Percentiles rank a stretch among this genome's conserved stretches.
phyloP scores from a whole-genome alignment of 306 rosid genomes.

The Ormosia emarginata region DNA sequence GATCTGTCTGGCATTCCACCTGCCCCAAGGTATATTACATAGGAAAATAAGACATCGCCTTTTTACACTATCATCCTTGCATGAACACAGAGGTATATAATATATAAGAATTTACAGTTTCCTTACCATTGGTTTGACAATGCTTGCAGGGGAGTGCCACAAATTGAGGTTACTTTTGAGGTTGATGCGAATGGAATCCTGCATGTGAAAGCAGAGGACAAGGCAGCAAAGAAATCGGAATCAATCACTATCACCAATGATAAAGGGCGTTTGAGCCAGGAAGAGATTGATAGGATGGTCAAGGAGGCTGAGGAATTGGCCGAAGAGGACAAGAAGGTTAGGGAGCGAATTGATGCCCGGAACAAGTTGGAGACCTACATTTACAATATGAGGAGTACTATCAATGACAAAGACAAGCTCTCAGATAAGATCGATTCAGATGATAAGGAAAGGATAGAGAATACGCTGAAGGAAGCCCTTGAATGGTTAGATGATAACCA shows the following conservation, averaged over 20 bases:
- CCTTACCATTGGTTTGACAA: background rate
- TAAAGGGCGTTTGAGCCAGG: conserved; percentile 62
- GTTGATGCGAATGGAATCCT: conserved; percentile 55
- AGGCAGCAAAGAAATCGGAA: conserved; percentile 45
- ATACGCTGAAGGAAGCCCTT: conserved; percentile 33
- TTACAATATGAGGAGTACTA: conserved; percentile 43
- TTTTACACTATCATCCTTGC: background rate
- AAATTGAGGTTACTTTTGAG: conserved; percentile 64
- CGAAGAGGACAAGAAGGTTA: conserved; percentile 46
- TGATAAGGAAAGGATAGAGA: conserved; percentile 50
- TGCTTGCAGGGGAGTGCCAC: conserved; percentile 53
- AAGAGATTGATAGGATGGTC: conserved; percentile 56
- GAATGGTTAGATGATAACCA: conserved; percentile 57
- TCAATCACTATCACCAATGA: conserved; percentile 53
- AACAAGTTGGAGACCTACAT: conserved; percentile 53
- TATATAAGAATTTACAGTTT: background rate
- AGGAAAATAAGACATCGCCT: background rate
- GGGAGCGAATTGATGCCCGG: conserved; percentile 45
- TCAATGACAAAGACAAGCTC: conserved; percentile 41
- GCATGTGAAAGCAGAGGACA: conserved; percentile 56
- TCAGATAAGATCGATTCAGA: conserved; percentile 47
- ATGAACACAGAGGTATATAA: background rate
- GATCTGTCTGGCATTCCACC: conserved; percentile 55
- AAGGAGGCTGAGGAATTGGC: conserved; percentile 62
- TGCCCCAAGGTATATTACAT: conserved; percentile 47